These are phyloP conservation scores for Calonectria hawksworthii DNA, from an alignment of 2,329 filamentous ascomycete genomes.

Conservation along the genomic window DNA sequence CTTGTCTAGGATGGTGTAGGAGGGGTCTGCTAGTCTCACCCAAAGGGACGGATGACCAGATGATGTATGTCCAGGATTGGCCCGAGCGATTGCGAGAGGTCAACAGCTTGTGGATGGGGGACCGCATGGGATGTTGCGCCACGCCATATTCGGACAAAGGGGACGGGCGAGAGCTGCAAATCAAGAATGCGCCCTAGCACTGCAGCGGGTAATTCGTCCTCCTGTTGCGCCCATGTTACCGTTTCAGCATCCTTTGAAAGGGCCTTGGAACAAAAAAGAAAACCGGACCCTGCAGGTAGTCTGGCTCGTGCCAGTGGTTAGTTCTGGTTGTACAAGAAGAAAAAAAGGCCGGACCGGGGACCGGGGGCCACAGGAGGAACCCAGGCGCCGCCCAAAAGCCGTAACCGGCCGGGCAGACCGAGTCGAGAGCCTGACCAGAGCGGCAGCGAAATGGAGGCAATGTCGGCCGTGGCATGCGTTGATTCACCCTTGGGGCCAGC, in stretches of 20 bases:
- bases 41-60: slow-evolving; percentile 23
- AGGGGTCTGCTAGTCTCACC: slow-evolving; percentile 17
- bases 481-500: background rate
- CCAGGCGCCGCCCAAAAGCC: slow-evolving; percentile 20
- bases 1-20: slow-evolving; percentile 1
- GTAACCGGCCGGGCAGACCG: slow-evolving; percentile 25
- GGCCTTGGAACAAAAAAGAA: background rate
- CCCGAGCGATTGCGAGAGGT: background rate
- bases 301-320: background rate
- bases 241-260: background rate
- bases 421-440: slow-evolving; percentile 5
- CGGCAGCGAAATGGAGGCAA: slow-evolving; percentile 7
- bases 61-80: slow-evolving; percentile 18
- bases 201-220: slow-evolving; percentile 2
- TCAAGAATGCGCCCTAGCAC: background rate
- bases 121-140: slow-evolving; percentile 27
- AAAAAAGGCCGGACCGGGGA: slow-evolving; percentile 14
- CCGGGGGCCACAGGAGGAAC: slow-evolving; percentile 13
- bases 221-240: background rate
- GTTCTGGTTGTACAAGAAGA: background rate
- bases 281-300: background rate
- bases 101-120: slow-evolving; percentile 11
- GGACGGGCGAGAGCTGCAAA: background rate
- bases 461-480: slow-evolving; percentile 6
- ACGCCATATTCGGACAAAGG: slow-evolving; percentile 16